Conservation (phyloP, 2,329 filamentous ascomycete genomes). For the Phialocephala sp. region DNA sequence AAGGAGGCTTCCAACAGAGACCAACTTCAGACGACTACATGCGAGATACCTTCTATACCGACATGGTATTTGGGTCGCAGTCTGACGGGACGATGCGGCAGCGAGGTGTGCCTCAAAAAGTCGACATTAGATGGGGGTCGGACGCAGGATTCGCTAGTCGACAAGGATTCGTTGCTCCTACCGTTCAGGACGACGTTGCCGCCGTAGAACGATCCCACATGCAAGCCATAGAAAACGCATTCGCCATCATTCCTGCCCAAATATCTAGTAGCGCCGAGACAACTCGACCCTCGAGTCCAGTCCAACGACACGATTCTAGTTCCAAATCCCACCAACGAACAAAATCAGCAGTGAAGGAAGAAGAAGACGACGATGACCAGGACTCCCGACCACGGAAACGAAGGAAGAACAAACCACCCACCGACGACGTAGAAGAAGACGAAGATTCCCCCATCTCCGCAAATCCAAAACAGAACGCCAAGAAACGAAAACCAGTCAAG, state of each 20-base stretch:
- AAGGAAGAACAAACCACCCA: constrained; percentile 58
- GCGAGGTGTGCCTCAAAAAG: constrained; percentile 41
- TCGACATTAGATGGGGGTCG: constrained; percentile 67
- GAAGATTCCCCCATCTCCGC: constrained; percentile 32
- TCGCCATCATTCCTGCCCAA: constrained; percentile 44
- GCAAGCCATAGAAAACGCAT: constrained; percentile 61
- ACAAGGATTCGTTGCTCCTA: constrained; percentile 63
- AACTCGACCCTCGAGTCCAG: constrained; percentile 64
- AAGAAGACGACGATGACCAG: constrained; percentile 42
- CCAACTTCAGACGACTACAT: constrained; percentile 30
- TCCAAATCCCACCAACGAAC: constrained; percentile 24
- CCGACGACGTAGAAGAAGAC: constrained; percentile 50
- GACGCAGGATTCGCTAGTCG: constrained; percentile 65
- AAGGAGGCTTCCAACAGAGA: constrained; percentile 24
- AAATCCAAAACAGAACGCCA: constrained; percentile 43
- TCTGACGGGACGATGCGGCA: constrained; percentile 24
- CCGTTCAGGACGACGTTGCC: constrained; percentile 62
- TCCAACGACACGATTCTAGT: constrained; percentile 22
- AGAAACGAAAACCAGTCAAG: constrained; percentile 42
- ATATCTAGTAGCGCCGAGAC: constrained; percentile 60
- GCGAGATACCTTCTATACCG: constrained; percentile 34
- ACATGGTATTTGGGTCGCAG: constrained; percentile 39
- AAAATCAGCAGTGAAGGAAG: constrained; percentile 30
- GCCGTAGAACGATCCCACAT: constrained; percentile 61
- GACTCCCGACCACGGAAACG: constrained; percentile 56